These are phyloP conservation scores for Fusarium chaquense DNA, from an alignment of 2,329 filamentous ascomycete species.

Conservation along the genomic window DNA sequence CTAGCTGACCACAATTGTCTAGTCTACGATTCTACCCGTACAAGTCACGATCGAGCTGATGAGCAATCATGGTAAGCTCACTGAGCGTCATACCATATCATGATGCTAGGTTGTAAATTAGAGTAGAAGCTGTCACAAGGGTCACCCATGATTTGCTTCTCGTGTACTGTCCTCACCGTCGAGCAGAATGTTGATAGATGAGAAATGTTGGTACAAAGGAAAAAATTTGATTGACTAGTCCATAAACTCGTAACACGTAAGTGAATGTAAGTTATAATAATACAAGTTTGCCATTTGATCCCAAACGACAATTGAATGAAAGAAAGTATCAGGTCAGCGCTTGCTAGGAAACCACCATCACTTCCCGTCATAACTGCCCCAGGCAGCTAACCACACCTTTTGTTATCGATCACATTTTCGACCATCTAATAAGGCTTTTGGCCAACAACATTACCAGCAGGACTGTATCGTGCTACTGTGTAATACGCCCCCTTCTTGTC, in stretches of 20 bases:
- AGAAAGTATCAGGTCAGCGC: constrained; percentile 28
- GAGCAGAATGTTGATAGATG: fast-evolving
- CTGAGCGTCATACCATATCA: too few relatives aligned
- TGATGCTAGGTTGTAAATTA: too few relatives aligned
- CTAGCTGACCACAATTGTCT: background rate
- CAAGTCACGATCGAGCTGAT: too few relatives aligned
- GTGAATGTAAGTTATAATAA: constrained; percentile 26
- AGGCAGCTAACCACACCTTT: background rate
- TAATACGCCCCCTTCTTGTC: constrained; percentile 47
- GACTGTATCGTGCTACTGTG: constrained; percentile 52
- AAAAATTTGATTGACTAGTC: background rate
- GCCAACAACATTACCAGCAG: constrained; percentile 50
- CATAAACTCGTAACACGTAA: constrained; percentile 16
- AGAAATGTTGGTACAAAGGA: background rate
- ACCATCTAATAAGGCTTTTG: constrained; percentile 46
- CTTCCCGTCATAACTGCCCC: background rate
- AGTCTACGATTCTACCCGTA: background rate
- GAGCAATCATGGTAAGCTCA: too few relatives aligned
- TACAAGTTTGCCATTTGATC: constrained; percentile 4
- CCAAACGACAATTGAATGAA: constrained; percentile 8
- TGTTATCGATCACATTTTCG: fast-evolving
- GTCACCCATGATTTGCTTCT: background rate
- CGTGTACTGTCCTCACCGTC: background rate
- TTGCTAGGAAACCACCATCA: background rate
- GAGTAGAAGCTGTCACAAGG: too few relatives aligned